Evolutionary conservation across 2,329 filamentous ascomycete species (phyloP).

Genomic region (Thyridium curvatum): DNA sequence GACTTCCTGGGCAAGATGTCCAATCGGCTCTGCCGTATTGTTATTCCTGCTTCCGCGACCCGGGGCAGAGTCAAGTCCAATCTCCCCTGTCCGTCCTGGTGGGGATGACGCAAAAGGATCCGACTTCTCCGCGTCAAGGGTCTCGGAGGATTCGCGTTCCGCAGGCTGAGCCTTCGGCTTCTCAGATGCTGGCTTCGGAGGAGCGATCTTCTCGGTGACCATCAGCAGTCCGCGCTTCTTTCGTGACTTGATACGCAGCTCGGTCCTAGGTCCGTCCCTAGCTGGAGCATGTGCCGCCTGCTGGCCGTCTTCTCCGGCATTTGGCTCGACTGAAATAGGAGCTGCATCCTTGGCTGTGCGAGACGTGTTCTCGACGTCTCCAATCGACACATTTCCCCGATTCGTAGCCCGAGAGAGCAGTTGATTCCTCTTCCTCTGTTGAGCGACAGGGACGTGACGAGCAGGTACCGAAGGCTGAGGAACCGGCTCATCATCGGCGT

Average conservation of each 20-base stretch:
- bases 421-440: slow-evolving; percentile 1
- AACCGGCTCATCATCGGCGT: slow-evolving; percentile 1
- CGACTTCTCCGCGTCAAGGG: background rate
- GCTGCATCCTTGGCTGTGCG: too few relatives aligned
- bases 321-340: background rate
- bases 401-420: too few relatives aligned
- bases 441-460: too few relatives aligned
- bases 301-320: background rate
- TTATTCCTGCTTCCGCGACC: too few relatives aligned
- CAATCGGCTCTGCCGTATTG: too few relatives aligned
- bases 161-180: too few relatives aligned
- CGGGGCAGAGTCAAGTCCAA: too few relatives aligned
- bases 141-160: too few relatives aligned
- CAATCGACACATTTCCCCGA: too few relatives aligned
- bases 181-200: too few relatives aligned
- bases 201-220: slow-evolving; percentile 2
- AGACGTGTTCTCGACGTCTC: too few relatives aligned
- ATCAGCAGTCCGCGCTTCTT: slow-evolving; percentile 42
- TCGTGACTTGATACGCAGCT: slow-evolving; percentile 39
- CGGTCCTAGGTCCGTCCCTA: slow-evolving; percentile 27
- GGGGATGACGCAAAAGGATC: background rate
- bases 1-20: background rate
- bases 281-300: background rate
- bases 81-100: too few relatives aligned
- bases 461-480: background rate